phyloP scores from a whole-genome alignment of 2,329 filamentous ascomycete species.

The Raffaelea deltoideospora region DNA sequence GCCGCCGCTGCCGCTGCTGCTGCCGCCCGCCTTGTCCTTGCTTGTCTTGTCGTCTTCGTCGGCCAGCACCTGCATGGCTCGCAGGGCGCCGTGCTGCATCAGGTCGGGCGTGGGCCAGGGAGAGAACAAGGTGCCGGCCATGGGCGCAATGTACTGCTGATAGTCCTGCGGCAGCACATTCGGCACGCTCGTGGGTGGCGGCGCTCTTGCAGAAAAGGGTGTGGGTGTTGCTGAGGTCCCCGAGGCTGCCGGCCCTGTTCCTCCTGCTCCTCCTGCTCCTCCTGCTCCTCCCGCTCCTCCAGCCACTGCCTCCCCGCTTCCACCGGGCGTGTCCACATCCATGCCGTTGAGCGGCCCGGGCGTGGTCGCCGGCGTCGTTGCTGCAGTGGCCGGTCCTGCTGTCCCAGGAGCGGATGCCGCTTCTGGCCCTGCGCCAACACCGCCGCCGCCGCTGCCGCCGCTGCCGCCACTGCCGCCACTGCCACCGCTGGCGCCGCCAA shows the following conservation, averaged over 20 bases:
- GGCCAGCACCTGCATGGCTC: constrained; percentile 41
- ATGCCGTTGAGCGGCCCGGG: no score
- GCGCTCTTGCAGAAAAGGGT: constrained; percentile 13
- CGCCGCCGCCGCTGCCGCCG: not conserved
- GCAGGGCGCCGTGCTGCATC: constrained; percentile 54
- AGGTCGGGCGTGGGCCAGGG: constrained; percentile 64
- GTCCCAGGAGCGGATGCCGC: no score
- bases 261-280: constrained; percentile 5
- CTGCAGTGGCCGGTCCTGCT: no score
- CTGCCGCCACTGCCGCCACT: not conserved
- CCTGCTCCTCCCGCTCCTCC: no score
- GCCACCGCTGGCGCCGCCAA: not conserved
- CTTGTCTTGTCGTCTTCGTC: not conserved
- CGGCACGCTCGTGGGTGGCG: constrained; percentile 9
- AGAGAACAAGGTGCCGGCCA: constrained; percentile 45
- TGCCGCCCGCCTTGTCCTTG: not conserved
- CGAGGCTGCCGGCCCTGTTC: constrained; percentile 3
- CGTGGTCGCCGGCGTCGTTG: not conserved
- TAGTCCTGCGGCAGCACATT: constrained; percentile 33
- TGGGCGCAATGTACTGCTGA: constrained; percentile 36
- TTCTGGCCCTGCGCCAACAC: not conserved
- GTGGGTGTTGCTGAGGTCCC: constrained; percentile 14
- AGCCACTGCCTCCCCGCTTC: no score
- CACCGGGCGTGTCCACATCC: not conserved
- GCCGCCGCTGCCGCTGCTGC: constrained; percentile 17